A percentile compares a stretch with the other conserved stretches of the same genome.
These are phyloP conservation scores for Leccinum imitatum DNA, from an alignment of 768 basidiomycete species.

Conservation along the genomic window DNA sequence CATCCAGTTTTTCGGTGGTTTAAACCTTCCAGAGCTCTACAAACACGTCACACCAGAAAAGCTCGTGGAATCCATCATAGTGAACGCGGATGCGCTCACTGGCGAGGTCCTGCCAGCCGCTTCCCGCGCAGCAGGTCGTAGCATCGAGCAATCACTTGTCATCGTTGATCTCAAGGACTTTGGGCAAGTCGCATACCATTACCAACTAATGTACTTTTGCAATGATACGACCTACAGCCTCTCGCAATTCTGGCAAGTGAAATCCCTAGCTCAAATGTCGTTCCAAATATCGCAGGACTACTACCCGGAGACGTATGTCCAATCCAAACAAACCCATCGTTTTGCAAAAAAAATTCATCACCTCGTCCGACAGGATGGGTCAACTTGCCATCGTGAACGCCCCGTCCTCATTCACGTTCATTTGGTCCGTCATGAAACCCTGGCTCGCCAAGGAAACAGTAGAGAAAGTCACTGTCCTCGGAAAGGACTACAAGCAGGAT, in stretches of 20 bases:
- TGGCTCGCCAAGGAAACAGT: constrained; percentile 75
- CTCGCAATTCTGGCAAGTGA: constrained; percentile 75
- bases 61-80: constrained; percentile 63
- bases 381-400: constrained; percentile 71
- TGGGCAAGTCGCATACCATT: constrained; percentile 42
- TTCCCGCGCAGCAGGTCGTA: constrained; percentile 50
- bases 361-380: constrained; percentile 54
- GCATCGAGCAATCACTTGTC: constrained; percentile 53
- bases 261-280: constrained; percentile 54
- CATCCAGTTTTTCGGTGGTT: constrained; percentile 59
- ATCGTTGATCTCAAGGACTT: constrained; percentile 74
- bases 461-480: constrained; percentile 65
- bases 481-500: constrained; percentile 54
- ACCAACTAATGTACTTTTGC: not conserved
- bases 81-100: constrained; percentile 62
- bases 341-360: not conserved
- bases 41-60: constrained; percentile 55
- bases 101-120: constrained; percentile 70
- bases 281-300: constrained; percentile 81
- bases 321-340: not conserved
- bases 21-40: constrained; percentile 59
- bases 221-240: constrained; percentile 39
- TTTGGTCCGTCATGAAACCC: constrained; percentile 67
- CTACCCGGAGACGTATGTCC: constrained; percentile 70
- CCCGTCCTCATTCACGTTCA: constrained; percentile 67